Base-by-base conservation (phyloP, 495 filamentous ascomycete genomes). In the Extremus antarcticus region DNA sequence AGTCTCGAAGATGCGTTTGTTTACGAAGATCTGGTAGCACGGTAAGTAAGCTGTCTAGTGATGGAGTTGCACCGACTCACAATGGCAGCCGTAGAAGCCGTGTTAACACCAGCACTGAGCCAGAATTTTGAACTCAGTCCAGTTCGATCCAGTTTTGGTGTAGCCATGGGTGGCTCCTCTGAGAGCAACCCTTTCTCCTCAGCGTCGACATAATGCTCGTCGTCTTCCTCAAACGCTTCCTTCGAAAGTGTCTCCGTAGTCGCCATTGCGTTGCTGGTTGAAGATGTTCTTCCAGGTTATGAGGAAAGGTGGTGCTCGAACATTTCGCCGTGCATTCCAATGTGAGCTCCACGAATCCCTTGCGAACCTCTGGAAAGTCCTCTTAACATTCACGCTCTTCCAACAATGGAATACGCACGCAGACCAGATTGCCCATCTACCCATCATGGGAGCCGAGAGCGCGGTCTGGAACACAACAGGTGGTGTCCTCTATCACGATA, bases 1-100 rank as follows among this genome's bases (percentile, higher is more conserved):
- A 55, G 85, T 76, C 21, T 80, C 78, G 68, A 88, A 86, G 61
- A 88, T 85, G 43, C 74, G 76, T 68, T 88, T 87, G 69, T 87
- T 88, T 39, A 80, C 85, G 66, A 87, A 87, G 50, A 88, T 82
- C 84, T 87, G 48, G 10, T 2, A 57, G n/a, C 11, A 39, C 22
- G 40, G 19, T 32, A n/a, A 35, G 20, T 20, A 38, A 8, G 47
- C 53, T 50, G 59, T 51, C 38, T 32, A 20, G 40, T 25, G 25
- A 35, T 7, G 7, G n/a, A 9, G 21, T 24, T 56, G 35, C 43
- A 13, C 20, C 8, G 19, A 39, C 51, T 29, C 50, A 59, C 56
- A 1, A 59, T 55, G 11, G 50, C 43, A 25, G 41, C 56, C 2
- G 56, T 43, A 1, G 56, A 8, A 11, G 8, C 29, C 2, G 41